Evolutionary conservation across 768 basidiomycete genomes (phyloP), one percentile per base, ranked within the genome.

Genomic region (Suillus alpinus): DNA sequence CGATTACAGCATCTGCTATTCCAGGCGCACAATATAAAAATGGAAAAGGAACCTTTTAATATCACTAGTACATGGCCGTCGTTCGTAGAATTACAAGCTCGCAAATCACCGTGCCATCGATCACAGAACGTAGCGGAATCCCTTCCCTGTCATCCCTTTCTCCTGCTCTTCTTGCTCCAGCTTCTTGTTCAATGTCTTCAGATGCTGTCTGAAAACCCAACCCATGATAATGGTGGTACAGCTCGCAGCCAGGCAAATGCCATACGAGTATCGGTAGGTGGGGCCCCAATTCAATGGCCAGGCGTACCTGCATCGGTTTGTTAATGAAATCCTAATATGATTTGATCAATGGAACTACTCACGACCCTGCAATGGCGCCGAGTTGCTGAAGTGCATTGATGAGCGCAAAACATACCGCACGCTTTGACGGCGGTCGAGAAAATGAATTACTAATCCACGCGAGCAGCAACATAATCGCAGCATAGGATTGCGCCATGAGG

Each of bases 361-460:
- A 94, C 78, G 91, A 87, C 62, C 94, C 94, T 53, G 86, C 77
- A 47, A 96, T 78, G 75, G 95, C 95, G 0, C 93, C 94, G 7
- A 92, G 78, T 68, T 92, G 89, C 26, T 89, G 88, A 70, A 92
- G 86, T 52, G 85, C 84, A 71, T 94, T 94, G 67, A 94, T 84
- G 59, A 91, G 73, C 1, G 92, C 91, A 47, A 95, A 77, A n/a
- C 87, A 88, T n/a, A 94, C 89, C 2, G 93, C 91, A 23, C 94
- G 87, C 73, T 95, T 95, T 34, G 88, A 85, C 2, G 92, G 85
- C 10, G 94, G 88, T 23, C 87, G 85, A 32, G 91, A 86, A 73
- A 95, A 80, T 29, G 80, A 79, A 64, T 78, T 82, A 59, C 76
- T 79, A 61, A 83, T 75, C 84, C 82, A 83, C 16, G 81, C 74